A percentile compares a stretch with the other conserved stretches of the same genome.
These are phyloP conservation scores for Gardenia jasminoides DNA, from an alignment of 257 asterid genomes.

Conservation along the genomic window DNA sequence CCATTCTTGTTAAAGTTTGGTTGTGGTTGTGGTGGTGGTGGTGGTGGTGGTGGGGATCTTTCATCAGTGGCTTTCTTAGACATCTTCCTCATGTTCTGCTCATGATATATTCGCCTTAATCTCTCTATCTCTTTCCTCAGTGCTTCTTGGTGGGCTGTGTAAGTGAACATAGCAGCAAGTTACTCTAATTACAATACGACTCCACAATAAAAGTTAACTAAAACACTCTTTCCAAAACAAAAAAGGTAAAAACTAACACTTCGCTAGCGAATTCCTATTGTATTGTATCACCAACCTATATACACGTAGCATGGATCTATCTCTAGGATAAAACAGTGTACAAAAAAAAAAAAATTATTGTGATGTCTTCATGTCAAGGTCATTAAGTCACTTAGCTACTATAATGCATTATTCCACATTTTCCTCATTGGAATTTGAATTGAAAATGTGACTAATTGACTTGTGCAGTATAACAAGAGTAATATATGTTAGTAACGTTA, in stretches of 20 bases:
- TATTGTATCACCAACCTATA: too few species aligned
- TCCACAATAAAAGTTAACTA: not conserved
- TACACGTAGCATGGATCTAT: too few species aligned
- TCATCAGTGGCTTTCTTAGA: constrained; percentile 14
- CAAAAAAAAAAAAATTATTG: not conserved
- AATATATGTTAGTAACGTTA: not conserved
- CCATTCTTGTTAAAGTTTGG: constrained; percentile 26
- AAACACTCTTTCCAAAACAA: not conserved
- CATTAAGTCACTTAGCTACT: constrained; percentile 1
- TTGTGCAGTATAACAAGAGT: not conserved
- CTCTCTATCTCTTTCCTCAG: constrained; percentile 83
- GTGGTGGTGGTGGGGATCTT: constrained; percentile 16
- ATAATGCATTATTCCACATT: constrained; percentile 1
- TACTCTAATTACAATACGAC: too few species aligned
- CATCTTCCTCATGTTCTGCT: constrained; percentile 63
- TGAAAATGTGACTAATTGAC: not conserved
- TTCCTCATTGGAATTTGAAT: constrained; percentile 1
- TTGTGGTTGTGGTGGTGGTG: too few species aligned
- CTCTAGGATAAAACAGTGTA: too few species aligned
- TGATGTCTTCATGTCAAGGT: not conserved
- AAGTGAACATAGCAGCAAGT: not conserved
- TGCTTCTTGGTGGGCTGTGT: constrained; percentile 88
- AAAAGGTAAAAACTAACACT: not conserved
- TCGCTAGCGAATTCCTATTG: not conserved
- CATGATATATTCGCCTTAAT: constrained; percentile 60